Percentiles rank a stretch among this genome's conserved stretches.
Conservation (phyloP, 768 basidiomycete species). For the Mycena olivaceomarginata region DNA sequence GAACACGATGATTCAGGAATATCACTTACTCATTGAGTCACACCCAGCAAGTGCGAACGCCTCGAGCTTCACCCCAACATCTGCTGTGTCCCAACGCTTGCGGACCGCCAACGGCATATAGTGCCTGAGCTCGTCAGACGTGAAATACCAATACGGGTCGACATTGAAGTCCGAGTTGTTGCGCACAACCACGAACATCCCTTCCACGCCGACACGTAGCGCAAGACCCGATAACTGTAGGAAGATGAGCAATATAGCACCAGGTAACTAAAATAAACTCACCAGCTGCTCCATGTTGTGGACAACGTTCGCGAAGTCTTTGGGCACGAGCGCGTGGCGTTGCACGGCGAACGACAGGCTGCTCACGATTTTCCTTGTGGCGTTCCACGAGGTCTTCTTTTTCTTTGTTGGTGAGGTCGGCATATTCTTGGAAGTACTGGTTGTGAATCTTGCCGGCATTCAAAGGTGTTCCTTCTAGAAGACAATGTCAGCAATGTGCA, state of each 20-base stretch:
- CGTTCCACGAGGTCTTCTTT: background rate
- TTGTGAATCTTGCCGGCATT: background rate
- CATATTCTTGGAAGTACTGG: background rate
- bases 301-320: background rate
- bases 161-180: background rate
- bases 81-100: background rate
- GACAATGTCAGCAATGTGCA: too few species aligned
- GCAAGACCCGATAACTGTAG: background rate
- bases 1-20: background rate
- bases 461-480: background rate
- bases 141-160: background rate
- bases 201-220: background rate
- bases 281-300: constrained; percentile 5
- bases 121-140: background rate
- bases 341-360: background rate
- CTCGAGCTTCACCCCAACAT: background rate
- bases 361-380: too few species aligned
- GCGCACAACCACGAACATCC: background rate
- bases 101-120: constrained; percentile 2
- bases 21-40: background rate
- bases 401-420: background rate
- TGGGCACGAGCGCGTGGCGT: background rate
- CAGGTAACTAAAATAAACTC: background rate
- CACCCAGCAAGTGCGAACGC: constrained; percentile 5
- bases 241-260: background rate